phyloP scores from a whole-genome alignment of 768 basidiomycete species.

The Rhizopogon sp. region DNA sequence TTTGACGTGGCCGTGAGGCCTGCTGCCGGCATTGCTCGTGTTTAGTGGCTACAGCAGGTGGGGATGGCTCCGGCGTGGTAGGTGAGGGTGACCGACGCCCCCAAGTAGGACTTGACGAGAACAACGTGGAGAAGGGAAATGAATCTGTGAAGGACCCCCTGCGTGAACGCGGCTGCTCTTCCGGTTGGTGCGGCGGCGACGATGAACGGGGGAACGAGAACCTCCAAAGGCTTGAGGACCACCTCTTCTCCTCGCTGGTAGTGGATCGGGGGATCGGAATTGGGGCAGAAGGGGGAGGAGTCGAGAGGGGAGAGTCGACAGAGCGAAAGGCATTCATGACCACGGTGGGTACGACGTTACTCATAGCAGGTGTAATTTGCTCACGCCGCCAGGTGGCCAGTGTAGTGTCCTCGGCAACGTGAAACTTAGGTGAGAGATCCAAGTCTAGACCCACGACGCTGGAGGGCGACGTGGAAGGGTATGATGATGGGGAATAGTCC shows the following conservation, averaged over 20 bases:
- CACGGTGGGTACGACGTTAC: slow-evolving; percentile 17
- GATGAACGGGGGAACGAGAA: slow-evolving; percentile 29
- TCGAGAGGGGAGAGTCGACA: slow-evolving; percentile 8
- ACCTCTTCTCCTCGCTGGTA: slow-evolving; percentile 27
- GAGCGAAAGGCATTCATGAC: slow-evolving; percentile 16
- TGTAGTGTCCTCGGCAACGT: slow-evolving; percentile 24
- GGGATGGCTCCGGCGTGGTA: slow-evolving; percentile 25
- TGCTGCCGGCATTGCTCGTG: slow-evolving; percentile 27
- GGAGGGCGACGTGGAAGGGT: slow-evolving; percentile 36
- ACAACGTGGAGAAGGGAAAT: slow-evolving; percentile 42
- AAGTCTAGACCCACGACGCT: slow-evolving; percentile 29
- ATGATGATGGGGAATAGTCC: slow-evolving; percentile 42
- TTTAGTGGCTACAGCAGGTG: slow-evolving; percentile 26
- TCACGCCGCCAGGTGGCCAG: slow-evolving; percentile 30
- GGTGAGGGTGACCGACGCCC: slow-evolving; percentile 37
- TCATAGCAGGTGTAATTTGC: slow-evolving; percentile 19
- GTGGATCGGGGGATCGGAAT: slow-evolving; percentile 26
- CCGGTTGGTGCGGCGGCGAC: slow-evolving; percentile 23
- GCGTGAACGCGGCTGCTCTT: slow-evolving; percentile 22
- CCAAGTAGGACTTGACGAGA: slow-evolving; percentile 25
- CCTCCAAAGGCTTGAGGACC: slow-evolving; percentile 30
- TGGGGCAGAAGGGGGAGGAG: slow-evolving; percentile 21
- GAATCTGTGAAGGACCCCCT: slow-evolving; percentile 32
- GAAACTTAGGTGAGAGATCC: slow-evolving; percentile 25
- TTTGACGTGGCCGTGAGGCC: slow-evolving; percentile 32